These are phyloP conservation scores for Chrysosporium queenslandicum DNA, from an alignment of 2,329 filamentous ascomycete genomes.

Conservation along the genomic window DNA sequence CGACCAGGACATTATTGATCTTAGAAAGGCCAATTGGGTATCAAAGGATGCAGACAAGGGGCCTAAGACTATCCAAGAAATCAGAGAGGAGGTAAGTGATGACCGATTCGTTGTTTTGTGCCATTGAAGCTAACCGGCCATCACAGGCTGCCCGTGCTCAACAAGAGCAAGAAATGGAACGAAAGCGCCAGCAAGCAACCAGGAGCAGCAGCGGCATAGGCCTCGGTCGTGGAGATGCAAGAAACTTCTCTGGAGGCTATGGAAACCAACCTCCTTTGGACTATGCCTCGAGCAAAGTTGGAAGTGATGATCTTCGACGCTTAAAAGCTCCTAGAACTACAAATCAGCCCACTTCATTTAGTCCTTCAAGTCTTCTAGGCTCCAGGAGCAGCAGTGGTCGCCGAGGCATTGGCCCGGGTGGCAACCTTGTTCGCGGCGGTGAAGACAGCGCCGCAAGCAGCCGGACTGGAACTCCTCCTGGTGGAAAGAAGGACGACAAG, in stretches of 20 bases:
- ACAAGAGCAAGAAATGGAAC: conserved; percentile 66
- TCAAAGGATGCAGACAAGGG: conserved; percentile 89
- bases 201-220: conserved; percentile 57
- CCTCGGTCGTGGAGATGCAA: conserved; percentile 74
- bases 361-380: conserved; percentile 76
- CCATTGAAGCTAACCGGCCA: neutral
- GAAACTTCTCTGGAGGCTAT: conserved; percentile 67
- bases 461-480: conserved; percentile 76
- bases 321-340: conserved; percentile 54
- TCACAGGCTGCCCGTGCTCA: conserved; percentile 58
- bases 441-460: conserved; percentile 84
- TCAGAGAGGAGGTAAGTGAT: conserved; percentile 61
- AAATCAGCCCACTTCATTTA: conserved; percentile 57
- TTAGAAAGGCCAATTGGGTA: conserved; percentile 66
- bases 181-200: conserved; percentile 40
- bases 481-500: conserved; percentile 49
- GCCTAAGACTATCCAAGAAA: conserved; percentile 90
- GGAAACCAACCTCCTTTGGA: conserved; percentile 58
- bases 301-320: conserved; percentile 81
- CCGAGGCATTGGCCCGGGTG: conserved; percentile 61
- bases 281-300: conserved; percentile 68
- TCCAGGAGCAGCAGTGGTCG: conserved; percentile 81
- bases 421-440: conserved; percentile 59
- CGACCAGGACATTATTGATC: conserved; percentile 64
- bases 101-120: neutral